A percentile compares a stretch with the other conserved stretches of the same genome.
These are phyloP conservation scores for Prunus mume DNA, from an alignment of 306 rosid genomes.

Conservation along the genomic window DNA sequence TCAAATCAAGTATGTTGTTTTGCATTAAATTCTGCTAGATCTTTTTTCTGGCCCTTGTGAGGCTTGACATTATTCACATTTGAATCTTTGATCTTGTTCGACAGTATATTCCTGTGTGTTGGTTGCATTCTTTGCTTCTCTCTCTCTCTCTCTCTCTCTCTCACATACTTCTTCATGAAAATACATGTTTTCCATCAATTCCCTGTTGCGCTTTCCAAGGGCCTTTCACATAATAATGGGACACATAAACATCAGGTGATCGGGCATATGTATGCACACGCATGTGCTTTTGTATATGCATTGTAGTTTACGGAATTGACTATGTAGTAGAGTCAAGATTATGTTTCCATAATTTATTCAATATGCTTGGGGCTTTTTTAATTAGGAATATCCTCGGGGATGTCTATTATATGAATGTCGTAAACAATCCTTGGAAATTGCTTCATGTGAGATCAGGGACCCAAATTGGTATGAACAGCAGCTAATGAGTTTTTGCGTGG, in stretches of 20 bases:
- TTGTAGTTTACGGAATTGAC: not conserved
- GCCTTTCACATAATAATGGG: not conserved
- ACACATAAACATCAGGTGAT: not conserved
- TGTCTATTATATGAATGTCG: not conserved
- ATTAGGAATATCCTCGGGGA: not conserved
- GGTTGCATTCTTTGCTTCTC: slow-evolving; percentile 10
- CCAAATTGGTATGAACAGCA: not conserved
- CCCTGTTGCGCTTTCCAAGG: not conserved
- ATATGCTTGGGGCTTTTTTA: not conserved
- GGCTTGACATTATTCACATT: slow-evolving; percentile 1
- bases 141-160: not conserved
- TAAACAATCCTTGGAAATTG: not conserved
- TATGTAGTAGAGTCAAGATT: not conserved
- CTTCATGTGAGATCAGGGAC: not conserved
- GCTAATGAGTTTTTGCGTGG: not conserved
- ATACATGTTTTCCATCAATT: not conserved
- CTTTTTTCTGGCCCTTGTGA: slow-evolving; percentile 10
- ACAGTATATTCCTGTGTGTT: slow-evolving; percentile 2
- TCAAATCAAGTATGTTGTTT: slow-evolving; percentile 51
- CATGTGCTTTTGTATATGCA: not conserved
- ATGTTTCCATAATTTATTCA: not conserved
- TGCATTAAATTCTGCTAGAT: slow-evolving; percentile 4
- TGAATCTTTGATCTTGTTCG: not conserved
- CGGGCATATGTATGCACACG: not conserved
- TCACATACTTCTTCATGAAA: not conserved